phyloP scores from a whole-genome alignment of 2,329 filamentous ascomycete species.

The Epichloe bromicola region DNA sequence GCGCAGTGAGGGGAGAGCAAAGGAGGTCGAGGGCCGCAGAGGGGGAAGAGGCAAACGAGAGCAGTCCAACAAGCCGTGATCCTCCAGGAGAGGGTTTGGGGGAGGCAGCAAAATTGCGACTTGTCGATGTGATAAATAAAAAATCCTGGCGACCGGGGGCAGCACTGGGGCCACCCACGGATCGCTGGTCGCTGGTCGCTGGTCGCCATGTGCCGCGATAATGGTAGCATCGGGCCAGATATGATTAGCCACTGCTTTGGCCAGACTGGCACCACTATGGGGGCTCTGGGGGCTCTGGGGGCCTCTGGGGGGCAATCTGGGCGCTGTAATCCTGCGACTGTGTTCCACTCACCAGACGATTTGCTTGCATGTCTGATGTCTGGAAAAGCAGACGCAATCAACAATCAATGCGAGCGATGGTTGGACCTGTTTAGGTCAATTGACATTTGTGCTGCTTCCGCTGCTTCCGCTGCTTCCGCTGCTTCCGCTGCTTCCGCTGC shows the following conservation, averaged over 20 bases:
- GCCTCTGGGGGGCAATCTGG: no score
- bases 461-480: background rate
- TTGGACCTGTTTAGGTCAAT: no score
- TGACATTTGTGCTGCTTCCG: no score
- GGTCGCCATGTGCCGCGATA: background rate
- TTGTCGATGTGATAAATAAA: background rate
- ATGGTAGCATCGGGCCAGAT: background rate
- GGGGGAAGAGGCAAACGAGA: slow-evolving; percentile 6
- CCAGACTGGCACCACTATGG: background rate
- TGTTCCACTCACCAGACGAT: no score
- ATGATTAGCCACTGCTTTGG: background rate
- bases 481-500: background rate
- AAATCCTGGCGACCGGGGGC: background rate
- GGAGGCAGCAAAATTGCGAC: background rate
- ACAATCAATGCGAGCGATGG: no score
- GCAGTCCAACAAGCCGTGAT: slow-evolving; percentile 1
- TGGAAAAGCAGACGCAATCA: no score
- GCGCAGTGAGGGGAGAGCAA: slow-evolving; percentile 5
- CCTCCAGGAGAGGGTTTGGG: slow-evolving; percentile 2
- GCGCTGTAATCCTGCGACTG: no score
- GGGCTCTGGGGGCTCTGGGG: no score
- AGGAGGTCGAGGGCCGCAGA: slow-evolving; percentile 6
- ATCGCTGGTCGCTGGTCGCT: background rate
- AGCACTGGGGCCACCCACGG: background rate
- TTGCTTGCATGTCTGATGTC: no score